Conservation (phyloP, 2,329 filamentous ascomycete species). For the Aschersonia sp. region DNA sequence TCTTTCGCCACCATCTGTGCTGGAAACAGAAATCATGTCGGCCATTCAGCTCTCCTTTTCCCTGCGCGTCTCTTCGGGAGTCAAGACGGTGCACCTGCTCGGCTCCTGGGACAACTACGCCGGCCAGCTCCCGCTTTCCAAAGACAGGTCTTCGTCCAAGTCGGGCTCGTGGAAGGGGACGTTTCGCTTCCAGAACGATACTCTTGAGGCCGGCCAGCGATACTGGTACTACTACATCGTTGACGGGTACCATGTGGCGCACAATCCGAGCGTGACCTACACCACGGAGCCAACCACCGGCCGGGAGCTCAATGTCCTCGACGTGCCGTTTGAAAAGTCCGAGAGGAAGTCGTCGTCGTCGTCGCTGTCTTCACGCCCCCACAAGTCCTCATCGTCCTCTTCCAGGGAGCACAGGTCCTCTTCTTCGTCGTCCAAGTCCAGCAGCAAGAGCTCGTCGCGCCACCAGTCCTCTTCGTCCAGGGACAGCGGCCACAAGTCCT, state of each 20-base stretch:
- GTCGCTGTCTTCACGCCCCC: slow-evolving; percentile 6
- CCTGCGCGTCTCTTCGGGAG: slow-evolving; percentile 87
- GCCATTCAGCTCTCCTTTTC: slow-evolving; percentile 88
- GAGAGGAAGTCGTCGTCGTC: slow-evolving; percentile 26
- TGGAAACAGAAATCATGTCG: slow-evolving; percentile 50
- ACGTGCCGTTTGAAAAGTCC: slow-evolving; percentile 49
- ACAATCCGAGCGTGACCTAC: slow-evolving; percentile 82
- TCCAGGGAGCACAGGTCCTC: slow-evolving; percentile 16
- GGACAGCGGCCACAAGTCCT: slow-evolving; percentile 25
- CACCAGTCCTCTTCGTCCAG: slow-evolving; percentile 29
- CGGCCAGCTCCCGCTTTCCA: slow-evolving; percentile 85
- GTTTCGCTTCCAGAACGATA: slow-evolving; percentile 84
- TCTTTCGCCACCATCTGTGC: background rate
- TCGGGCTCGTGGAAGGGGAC: slow-evolving; percentile 88
- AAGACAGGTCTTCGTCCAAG: slow-evolving; percentile 71
- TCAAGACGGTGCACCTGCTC: slow-evolving; percentile 94
- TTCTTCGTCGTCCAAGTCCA: slow-evolving; percentile 17
- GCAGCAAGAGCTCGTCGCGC: slow-evolving; percentile 22
- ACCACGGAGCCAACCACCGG: slow-evolving; percentile 92
- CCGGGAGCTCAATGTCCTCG: slow-evolving; percentile 93
- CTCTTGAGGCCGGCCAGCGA: slow-evolving; percentile 74
- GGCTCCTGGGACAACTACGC: slow-evolving; percentile 97
- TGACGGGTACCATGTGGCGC: slow-evolving; percentile 94
- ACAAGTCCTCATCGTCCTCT: slow-evolving; percentile 10
- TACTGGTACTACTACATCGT: slow-evolving; percentile 99